phyloP scores from a whole-genome alignment of 2,329 filamentous ascomycete species.

The Diaporthe australafricana region DNA sequence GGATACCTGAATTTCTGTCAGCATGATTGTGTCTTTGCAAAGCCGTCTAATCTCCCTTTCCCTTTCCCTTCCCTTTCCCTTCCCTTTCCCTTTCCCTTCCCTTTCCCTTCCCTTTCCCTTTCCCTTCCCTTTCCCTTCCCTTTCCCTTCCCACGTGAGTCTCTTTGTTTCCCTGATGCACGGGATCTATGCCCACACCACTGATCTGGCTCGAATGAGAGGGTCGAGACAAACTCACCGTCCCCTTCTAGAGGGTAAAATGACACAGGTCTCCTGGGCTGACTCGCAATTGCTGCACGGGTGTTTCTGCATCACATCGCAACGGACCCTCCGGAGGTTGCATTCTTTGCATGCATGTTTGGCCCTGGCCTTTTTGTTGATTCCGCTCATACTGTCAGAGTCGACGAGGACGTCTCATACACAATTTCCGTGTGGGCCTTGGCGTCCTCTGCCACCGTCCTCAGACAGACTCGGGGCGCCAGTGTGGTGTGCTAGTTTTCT shows the following conservation, averaged over 20 bases:
- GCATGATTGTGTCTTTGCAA: neutral
- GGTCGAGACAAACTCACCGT: neutral
- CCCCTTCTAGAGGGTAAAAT: conserved; percentile 39
- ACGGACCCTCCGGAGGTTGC: conserved; percentile 40
- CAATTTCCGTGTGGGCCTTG: neutral
- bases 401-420: neutral
- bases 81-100: too few species aligned
- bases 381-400: conserved; percentile 21
- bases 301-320: conserved; percentile 40
- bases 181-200: neutral
- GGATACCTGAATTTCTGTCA: conserved; percentile 34
- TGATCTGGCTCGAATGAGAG: neutral
- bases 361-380: conserved; percentile 38
- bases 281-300: conserved; percentile 40
- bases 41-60: neutral
- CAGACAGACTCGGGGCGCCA: neutral
- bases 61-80: too few species aligned
- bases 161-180: neutral
- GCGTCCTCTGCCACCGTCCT: neutral
- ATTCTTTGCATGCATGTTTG: conserved; percentile 41
- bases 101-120: too few species aligned
- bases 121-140: too few species aligned
- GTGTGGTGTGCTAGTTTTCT: neutral
- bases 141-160: too few species aligned
- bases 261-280: conserved; percentile 36